A percentile compares a stretch with the other conserved stretches of the same genome.
These are phyloP conservation scores for Fusarium penzigii DNA, from an alignment of 2,329 filamentous ascomycete genomes.

Conservation along the genomic window DNA sequence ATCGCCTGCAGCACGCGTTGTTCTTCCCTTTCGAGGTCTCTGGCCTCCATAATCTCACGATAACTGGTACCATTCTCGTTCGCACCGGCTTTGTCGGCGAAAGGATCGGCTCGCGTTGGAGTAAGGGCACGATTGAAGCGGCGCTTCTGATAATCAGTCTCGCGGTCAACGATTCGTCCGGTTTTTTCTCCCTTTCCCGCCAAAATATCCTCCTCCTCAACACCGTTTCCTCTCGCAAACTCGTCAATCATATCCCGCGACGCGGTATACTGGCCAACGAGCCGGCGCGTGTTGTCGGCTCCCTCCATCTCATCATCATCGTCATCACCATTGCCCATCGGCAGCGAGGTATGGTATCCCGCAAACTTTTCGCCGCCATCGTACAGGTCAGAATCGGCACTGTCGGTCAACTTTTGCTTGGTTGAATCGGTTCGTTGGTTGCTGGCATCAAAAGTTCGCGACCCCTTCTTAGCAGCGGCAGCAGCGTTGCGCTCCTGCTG, in stretches of 20 bases:
- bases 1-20: slow-evolving; percentile 81
- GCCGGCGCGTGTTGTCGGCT: slow-evolving; percentile 69
- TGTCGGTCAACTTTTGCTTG: slow-evolving; percentile 89
- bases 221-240: slow-evolving; percentile 80
- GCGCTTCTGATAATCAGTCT: slow-evolving; percentile 97
- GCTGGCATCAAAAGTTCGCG: slow-evolving; percentile 74
- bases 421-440: slow-evolving; percentile 84
- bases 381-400: slow-evolving; percentile 87
- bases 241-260: slow-evolving; percentile 91
- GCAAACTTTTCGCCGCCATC: slow-evolving; percentile 79
- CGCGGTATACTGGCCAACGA: slow-evolving; percentile 95
- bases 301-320: slow-evolving; percentile 79
- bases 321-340: slow-evolving; percentile 75
- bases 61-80: slow-evolving; percentile 78
- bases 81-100: slow-evolving; percentile 72
- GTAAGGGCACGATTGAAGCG: slow-evolving; percentile 86
- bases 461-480: slow-evolving; percentile 77
- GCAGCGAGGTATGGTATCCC: slow-evolving; percentile 89
- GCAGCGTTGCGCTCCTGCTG: slow-evolving; percentile 90
- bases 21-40: slow-evolving; percentile 92
- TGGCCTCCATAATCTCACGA: slow-evolving; percentile 84
- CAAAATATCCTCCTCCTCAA: slow-evolving; percentile 90
- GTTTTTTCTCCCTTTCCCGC: slow-evolving; percentile 82
- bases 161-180: slow-evolving; percentile 86
- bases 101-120: slow-evolving; percentile 82